Percentiles rank a stretch among this genome's conserved stretches.
These are phyloP conservation scores for Yarrowia deformans DNA, from an alignment of 805 yeast species.

Conservation along the genomic window DNA sequence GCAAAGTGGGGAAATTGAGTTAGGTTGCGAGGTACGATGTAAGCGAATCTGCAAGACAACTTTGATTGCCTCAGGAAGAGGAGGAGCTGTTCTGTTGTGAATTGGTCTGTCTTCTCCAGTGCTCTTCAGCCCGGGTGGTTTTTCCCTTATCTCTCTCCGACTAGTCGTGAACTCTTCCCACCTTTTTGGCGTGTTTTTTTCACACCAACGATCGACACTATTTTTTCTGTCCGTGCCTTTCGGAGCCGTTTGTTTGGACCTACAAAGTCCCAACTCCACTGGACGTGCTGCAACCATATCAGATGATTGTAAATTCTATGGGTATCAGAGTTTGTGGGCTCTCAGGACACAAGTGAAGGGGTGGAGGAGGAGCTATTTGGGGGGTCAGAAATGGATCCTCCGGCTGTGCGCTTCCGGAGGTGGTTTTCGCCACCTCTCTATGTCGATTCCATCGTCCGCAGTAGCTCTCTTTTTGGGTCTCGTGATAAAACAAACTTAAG, in stretches of 20 bases:
- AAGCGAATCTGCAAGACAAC: slow-evolving; percentile 36
- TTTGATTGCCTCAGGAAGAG: slow-evolving; percentile 8
- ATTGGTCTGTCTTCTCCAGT: too few species aligned
- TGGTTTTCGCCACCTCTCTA: background rate
- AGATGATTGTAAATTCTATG: slow-evolving; percentile 16
- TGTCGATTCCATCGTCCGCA: background rate
- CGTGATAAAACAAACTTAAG: background rate
- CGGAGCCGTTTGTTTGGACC: slow-evolving; percentile 8
- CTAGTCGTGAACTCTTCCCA: too few species aligned
- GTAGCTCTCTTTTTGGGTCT: background rate
- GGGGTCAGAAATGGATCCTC: background rate
- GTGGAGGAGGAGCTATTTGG: background rate
- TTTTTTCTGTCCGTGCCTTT: background rate
- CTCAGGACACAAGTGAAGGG: background rate
- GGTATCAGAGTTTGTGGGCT: slow-evolving; percentile 4
- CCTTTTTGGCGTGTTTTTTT: background rate
- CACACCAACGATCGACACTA: slow-evolving; percentile 8
- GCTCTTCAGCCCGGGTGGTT: background rate
- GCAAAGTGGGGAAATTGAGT: slow-evolving; percentile 29
- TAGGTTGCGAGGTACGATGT: slow-evolving; percentile 38
- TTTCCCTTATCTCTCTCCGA: background rate
- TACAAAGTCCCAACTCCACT: slow-evolving; percentile 19
- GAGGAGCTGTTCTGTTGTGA: too few species aligned
- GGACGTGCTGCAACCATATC: slow-evolving; percentile 22
- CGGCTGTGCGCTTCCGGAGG: background rate